A percentile compares a stretch with the other conserved stretches of the same genome.
Evolutionary conservation across 2,329 filamentous ascomycete genomes (phyloP).

Genomic region (Cercospora berteroae): DNA sequence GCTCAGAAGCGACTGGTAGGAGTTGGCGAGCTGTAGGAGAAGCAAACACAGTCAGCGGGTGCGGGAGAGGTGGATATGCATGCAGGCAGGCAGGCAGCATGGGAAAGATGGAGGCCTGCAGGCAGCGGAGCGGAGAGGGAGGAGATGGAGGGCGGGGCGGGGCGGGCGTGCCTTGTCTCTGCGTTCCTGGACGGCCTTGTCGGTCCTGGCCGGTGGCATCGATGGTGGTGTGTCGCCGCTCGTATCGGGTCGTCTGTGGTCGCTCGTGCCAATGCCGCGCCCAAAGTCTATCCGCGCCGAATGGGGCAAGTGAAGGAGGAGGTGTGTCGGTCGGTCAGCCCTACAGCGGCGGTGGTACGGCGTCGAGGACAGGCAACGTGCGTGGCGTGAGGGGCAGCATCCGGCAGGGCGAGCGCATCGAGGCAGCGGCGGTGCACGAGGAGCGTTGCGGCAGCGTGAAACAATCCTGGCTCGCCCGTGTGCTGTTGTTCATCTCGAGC

Average conservation of each 20-base stretch:
- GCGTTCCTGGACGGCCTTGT: conserved; percentile 38
- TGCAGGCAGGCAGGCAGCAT: neutral
- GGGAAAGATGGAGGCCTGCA: neutral
- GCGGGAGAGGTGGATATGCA: conserved; percentile 8
- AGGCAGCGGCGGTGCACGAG: neutral
- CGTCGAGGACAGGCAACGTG: neutral
- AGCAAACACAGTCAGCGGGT: conserved; percentile 10
- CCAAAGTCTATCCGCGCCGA: conserved; percentile 5
- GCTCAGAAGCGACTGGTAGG: conserved; percentile 94
- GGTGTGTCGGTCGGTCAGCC: neutral
- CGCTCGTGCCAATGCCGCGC: neutral
- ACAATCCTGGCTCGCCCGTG: neutral
- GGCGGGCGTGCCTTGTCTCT: conserved; percentile 33
- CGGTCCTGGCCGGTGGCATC: conserved; percentile 34
- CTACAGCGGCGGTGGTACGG: neutral
- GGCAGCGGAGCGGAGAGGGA: neutral
- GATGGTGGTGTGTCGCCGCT: neutral
- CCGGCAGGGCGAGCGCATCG: neutral
- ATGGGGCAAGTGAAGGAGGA: conserved; percentile 6
- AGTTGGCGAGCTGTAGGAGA: conserved; percentile 75
- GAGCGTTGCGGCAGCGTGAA: neutral
- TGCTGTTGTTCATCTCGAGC: neutral
- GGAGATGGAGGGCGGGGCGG: neutral
- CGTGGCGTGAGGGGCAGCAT: neutral
- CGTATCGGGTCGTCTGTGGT: neutral